phyloP scores from a whole-genome alignment of 2,329 filamentous ascomycete genomes.

The Aspergillus floridensis region DNA sequence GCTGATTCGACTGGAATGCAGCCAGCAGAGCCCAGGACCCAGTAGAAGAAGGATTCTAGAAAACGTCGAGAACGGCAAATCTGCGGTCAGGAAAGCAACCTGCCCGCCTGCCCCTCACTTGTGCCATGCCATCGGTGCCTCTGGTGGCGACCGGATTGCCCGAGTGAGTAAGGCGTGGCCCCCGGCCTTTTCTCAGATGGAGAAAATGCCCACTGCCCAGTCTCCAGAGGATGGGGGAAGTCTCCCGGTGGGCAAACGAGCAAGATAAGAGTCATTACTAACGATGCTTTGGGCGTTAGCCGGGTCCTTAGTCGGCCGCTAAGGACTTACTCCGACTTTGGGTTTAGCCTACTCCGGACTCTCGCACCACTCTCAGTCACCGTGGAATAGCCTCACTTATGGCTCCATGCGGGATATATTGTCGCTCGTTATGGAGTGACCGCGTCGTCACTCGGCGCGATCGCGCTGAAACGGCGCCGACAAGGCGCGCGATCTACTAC shows the following conservation, averaged over 20 bases:
- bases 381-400: constrained; percentile 5
- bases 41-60: constrained; percentile 33
- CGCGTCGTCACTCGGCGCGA: background rate
- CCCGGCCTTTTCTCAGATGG: background rate
- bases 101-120: constrained; percentile 8
- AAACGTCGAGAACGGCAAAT: constrained; percentile 32
- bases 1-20: constrained; percentile 14
- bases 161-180: background rate
- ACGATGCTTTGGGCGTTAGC: background rate
- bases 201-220: background rate
- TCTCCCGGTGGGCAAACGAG: background rate
- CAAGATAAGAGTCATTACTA: constrained; percentile 5
- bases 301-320: background rate
- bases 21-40: constrained; percentile 16
- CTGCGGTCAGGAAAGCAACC: constrained; percentile 6
- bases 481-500: background rate
- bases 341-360: constrained; percentile 5
- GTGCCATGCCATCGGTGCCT: constrained; percentile 6
- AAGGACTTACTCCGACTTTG: constrained; percentile 1
- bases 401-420: constrained; percentile 9
- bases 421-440: background rate
- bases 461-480: background rate
- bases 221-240: background rate
- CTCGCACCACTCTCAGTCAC: background rate
- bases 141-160: constrained; percentile 7